A percentile compares a stretch with the other conserved stretches of the same genome.
Evolutionary conservation across 371 early-diverging fungal species (phyloP).

Genomic region (Actinomucor elegans): DNA sequence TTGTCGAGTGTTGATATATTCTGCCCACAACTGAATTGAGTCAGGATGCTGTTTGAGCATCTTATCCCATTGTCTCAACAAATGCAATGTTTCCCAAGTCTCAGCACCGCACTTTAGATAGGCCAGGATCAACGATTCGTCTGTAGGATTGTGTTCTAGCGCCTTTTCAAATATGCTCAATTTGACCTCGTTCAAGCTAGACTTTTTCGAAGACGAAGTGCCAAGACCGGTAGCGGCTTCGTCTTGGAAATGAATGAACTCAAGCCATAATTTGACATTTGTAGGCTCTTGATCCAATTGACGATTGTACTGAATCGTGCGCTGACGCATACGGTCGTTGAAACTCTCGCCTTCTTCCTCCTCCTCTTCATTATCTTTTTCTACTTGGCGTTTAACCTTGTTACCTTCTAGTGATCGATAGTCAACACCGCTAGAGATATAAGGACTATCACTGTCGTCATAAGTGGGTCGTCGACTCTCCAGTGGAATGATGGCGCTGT

Average conservation of each 20-base stretch:
- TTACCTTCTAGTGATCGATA: slow-evolving; percentile 42
- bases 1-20: slow-evolving; percentile 76
- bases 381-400: slow-evolving; percentile 10
- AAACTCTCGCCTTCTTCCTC: slow-evolving; percentile 40
- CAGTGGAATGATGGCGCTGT: slow-evolving; percentile 9
- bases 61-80: slow-evolving; percentile 74
- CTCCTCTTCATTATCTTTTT: slow-evolving; percentile 12
- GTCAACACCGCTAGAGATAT: slow-evolving; percentile 33
- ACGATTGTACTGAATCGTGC: slow-evolving; percentile 39
- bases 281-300: slow-evolving; percentile 49
- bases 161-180: slow-evolving; percentile 79
- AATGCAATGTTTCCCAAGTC: slow-evolving; percentile 59
- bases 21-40: slow-evolving; percentile 67
- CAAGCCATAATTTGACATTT: slow-evolving; percentile 67
- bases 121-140: slow-evolving; percentile 54
- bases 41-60: slow-evolving; percentile 50
- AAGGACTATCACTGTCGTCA: slow-evolving; percentile 7
- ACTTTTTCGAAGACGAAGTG: slow-evolving; percentile 25
- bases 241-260: slow-evolving; percentile 72
- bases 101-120: slow-evolving; percentile 65
- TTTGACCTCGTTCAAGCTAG: slow-evolving; percentile 65
- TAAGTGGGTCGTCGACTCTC: too few species aligned
- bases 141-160: slow-evolving; percentile 56
- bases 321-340: slow-evolving; percentile 34
- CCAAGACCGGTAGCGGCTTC: slow-evolving; percentile 36